Base-by-base conservation (phyloP, 1,139 yeast genomes). In the Yamadazyma aaseri region DNA sequence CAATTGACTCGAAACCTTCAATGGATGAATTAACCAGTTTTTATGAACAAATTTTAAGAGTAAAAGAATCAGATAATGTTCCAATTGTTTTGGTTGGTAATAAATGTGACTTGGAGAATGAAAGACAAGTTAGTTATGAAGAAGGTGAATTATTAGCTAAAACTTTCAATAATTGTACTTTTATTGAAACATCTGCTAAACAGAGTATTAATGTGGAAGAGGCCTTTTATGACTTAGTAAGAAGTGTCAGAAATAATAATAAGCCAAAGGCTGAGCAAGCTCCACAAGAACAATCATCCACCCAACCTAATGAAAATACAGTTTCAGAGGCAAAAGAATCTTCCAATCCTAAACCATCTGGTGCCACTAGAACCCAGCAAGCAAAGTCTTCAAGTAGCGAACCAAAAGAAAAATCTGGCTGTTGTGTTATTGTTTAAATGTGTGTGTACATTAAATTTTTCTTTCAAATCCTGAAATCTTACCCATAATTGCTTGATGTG, bases 181-280 rank as follows among this genome's bases (percentile, higher is more conserved):
- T 90, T 55, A 72, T 89, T 51, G 98, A 92, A 62, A 86, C 97
- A 3, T 81, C 92, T 35, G 98, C 98, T 21, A 89, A 92, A 66
- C 90, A 84, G 56, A 79, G 95, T 47, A 79, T 87, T 56, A 90
- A 92, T 51, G 97, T 94, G 34, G 97, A 92, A 57, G 95, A 87
- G 51, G 87, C 95, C 2, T 92, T 94, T 58, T 82, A 73, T 53
- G 83, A 79, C 27, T 66, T 86, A 44, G 94, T 84, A 7, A 71
- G 90, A 44, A 71, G 74, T 31, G 80, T 84, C 15, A 50, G 60
- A 38, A 57, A 54, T 32, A 42, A 40, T 12, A 46, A 47, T 38
- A 37, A 40, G 28, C 40, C 39, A n/a, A 28, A 26, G 11, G 31
- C 12, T 6, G 13, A 28, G 15, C 31, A 33, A 21, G 26, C 31